phyloP scores from a whole-genome alignment of 768 basidiomycete genomes.

The Austroboletus eburneus region DNA sequence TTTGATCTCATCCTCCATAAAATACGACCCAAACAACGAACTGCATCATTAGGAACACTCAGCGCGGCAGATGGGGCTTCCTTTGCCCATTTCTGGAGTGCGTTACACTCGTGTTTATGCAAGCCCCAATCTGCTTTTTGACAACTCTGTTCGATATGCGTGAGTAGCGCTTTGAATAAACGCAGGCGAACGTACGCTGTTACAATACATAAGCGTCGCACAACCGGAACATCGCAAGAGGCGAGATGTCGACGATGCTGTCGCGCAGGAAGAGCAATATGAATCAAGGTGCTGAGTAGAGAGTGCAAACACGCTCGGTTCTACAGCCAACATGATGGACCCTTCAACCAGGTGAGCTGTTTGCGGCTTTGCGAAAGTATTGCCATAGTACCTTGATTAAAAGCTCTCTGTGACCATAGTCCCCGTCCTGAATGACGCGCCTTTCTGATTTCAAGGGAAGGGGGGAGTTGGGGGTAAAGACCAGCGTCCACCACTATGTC shows the following conservation, averaged over 20 bases:
- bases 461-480: constrained; percentile 35
- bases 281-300: constrained; percentile 56
- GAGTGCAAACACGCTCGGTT: constrained; percentile 61
- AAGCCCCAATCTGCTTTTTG: constrained; percentile 69
- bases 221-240: constrained; percentile 77
- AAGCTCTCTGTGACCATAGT: constrained; percentile 36
- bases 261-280: constrained; percentile 70
- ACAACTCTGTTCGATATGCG: constrained; percentile 44
- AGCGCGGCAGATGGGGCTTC: constrained; percentile 44
- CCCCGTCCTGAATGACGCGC: constrained; percentile 42
- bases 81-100: constrained; percentile 56
- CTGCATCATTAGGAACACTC: constrained; percentile 67
- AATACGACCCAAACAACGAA: constrained; percentile 75
- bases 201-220: constrained; percentile 70
- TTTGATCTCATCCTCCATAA: constrained; percentile 60
- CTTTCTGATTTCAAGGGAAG: constrained; percentile 36
- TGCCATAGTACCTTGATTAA: constrained; percentile 36
- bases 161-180: not conserved
- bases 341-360: constrained; percentile 39
- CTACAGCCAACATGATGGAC: constrained; percentile 47
- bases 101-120: constrained; percentile 77
- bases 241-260: constrained; percentile 30
- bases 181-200: constrained; percentile 43
- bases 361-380: not conserved
- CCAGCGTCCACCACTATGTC: constrained; percentile 1